Conservation (phyloP, 139 green algal species). For the Pedinophyceae sp. region DNA sequence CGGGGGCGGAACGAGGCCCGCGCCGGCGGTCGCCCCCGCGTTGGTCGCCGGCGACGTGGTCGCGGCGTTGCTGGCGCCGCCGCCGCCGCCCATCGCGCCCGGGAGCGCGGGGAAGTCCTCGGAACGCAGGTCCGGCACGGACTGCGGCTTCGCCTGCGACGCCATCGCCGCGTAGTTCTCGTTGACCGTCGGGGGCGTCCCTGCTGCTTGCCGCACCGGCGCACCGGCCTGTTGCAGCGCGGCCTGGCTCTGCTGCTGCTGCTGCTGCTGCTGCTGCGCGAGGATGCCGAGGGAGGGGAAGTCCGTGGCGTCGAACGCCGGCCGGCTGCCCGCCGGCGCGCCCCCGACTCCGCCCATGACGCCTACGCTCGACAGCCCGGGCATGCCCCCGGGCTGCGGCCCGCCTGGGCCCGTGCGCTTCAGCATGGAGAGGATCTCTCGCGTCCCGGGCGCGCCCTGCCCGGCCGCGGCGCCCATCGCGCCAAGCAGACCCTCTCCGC, state of each 20-base stretch:
- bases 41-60: neutral
- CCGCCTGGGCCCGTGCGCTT: too few relatives aligned
- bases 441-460: too few relatives aligned
- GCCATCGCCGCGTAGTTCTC: conserved; percentile 1
- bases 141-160: conserved; percentile 4
- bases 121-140: too few relatives aligned
- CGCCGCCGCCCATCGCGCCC: conserved; percentile 4
- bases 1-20: conserved; percentile 9
- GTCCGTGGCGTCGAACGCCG: conserved; percentile 34
- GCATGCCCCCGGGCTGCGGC: too few relatives aligned
- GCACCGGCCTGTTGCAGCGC: conserved; percentile 8
- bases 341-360: too few relatives aligned
- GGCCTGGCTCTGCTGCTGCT: neutral
- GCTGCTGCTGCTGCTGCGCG: neutral
- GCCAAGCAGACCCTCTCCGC: too few relatives aligned
- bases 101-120: conserved; percentile 60
- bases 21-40: conserved; percentile 9
- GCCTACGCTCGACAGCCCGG: too few relatives aligned
- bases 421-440: too few relatives aligned
- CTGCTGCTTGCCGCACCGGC: conserved; percentile 5
- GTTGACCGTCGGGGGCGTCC: conserved; percentile 5
- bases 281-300: conserved; percentile 35
- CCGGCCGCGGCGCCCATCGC: too few relatives aligned
- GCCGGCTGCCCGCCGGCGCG: too few relatives aligned
- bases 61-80: neutral